phyloP scores from a whole-genome alignment of 148 eudicot genomes.

The Nepenthes mirabilis region DNA sequence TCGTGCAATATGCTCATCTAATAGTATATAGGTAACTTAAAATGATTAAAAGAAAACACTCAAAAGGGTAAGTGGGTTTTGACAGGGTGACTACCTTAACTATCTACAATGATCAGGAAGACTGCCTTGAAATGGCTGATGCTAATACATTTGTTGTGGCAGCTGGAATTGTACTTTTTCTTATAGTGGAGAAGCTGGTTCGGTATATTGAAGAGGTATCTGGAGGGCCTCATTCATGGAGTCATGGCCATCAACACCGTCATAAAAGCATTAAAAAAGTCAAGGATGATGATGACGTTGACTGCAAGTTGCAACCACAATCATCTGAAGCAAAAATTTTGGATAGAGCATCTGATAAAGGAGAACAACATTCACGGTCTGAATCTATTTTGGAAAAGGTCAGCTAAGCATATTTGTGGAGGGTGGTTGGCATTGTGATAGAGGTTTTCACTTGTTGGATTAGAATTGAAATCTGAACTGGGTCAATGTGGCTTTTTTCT shows the following conservation, averaged over 20 bases:
- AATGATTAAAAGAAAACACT: too few relatives aligned
- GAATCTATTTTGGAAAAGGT: conserved; percentile 49
- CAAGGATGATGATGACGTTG: conserved; percentile 34
- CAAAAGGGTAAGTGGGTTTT: too few relatives aligned
- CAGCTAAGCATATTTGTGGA: conserved; percentile 1
- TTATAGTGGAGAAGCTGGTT: conserved; percentile 78
- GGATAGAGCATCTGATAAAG: conserved; percentile 16
- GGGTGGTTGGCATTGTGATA: not conserved
- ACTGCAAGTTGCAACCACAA: conserved; percentile 14
- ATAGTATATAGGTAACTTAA: too few relatives aligned
- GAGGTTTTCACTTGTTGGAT: not conserved
- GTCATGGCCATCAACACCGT: conserved; percentile 60
- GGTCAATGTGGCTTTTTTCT: not conserved
- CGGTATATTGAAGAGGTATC: conserved; percentile 73
- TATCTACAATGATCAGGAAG: not conserved
- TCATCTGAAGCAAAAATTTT: conserved; percentile 20
- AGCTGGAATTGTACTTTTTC: conserved; percentile 92
- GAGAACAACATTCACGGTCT: conserved; percentile 25
- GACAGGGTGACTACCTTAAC: not conserved
- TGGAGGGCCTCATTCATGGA: conserved; percentile 38
- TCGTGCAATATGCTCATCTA: too few relatives aligned
- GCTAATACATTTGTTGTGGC: conserved; percentile 9
- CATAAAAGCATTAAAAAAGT: conserved; percentile 33
- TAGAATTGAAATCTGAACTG: not conserved
- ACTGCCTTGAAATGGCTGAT: not conserved